A percentile compares a stretch with the other conserved stretches of the same genome.
phyloP scores from a whole-genome alignment of 306 rosid species.

The Castanospermum australe region DNA sequence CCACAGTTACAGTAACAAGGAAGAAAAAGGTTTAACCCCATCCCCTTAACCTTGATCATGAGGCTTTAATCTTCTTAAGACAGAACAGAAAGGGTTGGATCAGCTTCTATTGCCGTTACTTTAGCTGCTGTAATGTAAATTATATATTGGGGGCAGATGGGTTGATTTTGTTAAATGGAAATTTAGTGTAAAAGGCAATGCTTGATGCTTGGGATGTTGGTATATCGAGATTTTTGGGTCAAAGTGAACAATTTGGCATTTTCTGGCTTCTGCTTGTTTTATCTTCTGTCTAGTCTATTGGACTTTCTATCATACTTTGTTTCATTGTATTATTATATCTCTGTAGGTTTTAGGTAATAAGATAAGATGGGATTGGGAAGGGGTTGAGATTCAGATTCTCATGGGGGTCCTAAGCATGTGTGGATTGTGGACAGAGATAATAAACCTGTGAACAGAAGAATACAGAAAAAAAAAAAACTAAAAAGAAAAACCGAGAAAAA shows the following conservation, averaged over 20 bases:
- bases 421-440: conserved; percentile 21
- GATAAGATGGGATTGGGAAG: conserved; percentile 18
- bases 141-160: neutral
- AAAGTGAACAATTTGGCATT: conserved; percentile 37
- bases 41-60: conserved; percentile 33
- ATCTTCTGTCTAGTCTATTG: conserved; percentile 33
- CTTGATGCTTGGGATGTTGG: conserved; percentile 21
- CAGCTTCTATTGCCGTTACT: neutral
- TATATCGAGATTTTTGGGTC: conserved; percentile 32
- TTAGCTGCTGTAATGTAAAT: neutral
- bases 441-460: conserved; percentile 4
- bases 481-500: neutral
- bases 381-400: conserved; percentile 9
- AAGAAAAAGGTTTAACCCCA: conserved; percentile 28
- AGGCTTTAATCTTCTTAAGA: neutral
- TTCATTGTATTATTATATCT: neutral
- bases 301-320: conserved; percentile 5
- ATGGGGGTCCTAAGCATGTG: conserved; percentile 45
- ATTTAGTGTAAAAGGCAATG: neutral
- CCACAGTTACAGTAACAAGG: conserved; percentile 1
- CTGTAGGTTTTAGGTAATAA: neutral
- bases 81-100: neutral
- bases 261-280: conserved; percentile 31
- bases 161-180: neutral
- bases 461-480: neutral